A percentile compares a stretch with the other conserved stretches of the same genome.
Conservation (phyloP, 768 basidiomycete genomes). For the Phlegmacium glaucopus region DNA sequence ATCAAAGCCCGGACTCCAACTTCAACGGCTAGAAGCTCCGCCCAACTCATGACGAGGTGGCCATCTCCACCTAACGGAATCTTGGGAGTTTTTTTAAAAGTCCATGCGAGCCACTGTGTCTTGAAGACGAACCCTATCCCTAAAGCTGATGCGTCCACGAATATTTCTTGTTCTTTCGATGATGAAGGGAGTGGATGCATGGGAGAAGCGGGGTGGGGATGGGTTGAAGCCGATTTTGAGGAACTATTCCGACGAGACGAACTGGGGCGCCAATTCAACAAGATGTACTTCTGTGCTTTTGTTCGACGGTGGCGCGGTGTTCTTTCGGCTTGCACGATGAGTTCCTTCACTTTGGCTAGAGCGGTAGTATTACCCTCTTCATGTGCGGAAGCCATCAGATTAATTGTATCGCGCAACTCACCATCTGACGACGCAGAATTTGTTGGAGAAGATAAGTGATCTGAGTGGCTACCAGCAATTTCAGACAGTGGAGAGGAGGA, state of each 20-base stretch:
- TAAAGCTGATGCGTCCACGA: slow-evolving; percentile 39
- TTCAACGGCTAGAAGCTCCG: slow-evolving; percentile 42
- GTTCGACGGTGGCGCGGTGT: slow-evolving; percentile 13
- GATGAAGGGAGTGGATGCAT: neutral
- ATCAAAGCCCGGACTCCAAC: slow-evolving; percentile 33
- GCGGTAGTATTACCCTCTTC: neutral
- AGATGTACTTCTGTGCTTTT: slow-evolving; percentile 16
- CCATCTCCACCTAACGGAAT: slow-evolving; percentile 24
- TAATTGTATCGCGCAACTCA: no score
- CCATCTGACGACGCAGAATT: no score
- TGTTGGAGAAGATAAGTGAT: no score
- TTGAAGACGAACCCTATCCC: slow-evolving; percentile 39
- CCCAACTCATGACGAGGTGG: slow-evolving; percentile 37
- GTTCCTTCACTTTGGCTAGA: slow-evolving; percentile 8
- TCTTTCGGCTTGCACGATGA: slow-evolving; percentile 18
- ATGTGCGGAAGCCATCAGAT: slow-evolving; percentile 4
- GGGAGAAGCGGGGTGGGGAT: neutral
- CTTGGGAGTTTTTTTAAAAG: slow-evolving; percentile 14
- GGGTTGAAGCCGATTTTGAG: neutral
- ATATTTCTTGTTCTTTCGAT: slow-evolving; percentile 19
- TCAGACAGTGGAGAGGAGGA: no score
- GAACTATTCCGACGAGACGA: neutral
- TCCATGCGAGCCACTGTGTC: slow-evolving; percentile 37
- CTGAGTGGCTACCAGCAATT: no score
- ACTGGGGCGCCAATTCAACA: slow-evolving; percentile 14